Evolutionary conservation across 2,329 filamentous ascomycete genomes (phyloP).

Genomic region (Fusarium proliferatum): DNA sequence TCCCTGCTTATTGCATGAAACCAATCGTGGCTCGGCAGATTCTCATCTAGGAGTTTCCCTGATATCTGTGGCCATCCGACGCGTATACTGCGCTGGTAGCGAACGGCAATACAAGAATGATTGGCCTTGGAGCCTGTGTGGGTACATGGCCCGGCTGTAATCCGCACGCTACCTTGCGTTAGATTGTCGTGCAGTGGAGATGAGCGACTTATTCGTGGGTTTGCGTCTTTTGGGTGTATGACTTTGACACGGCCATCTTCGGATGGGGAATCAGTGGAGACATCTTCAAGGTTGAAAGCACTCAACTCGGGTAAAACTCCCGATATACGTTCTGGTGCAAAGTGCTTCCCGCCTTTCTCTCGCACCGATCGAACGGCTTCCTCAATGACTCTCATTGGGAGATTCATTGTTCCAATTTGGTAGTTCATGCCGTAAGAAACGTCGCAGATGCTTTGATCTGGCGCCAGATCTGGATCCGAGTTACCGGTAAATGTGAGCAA

Average conservation of each 20-base stretch:
- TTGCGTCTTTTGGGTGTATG: background rate
- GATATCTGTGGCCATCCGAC: background rate
- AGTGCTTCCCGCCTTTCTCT: background rate
- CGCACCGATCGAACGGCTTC: background rate
- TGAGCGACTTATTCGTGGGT: background rate
- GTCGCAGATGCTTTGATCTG: background rate
- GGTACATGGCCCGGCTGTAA: background rate
- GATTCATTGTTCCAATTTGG: background rate
- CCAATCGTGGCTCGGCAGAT: background rate
- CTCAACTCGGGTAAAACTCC: background rate
- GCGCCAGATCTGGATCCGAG: background rate
- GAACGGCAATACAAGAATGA: background rate
- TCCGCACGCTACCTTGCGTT: background rate
- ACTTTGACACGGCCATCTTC: background rate
- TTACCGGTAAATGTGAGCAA: background rate
- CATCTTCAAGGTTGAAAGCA: background rate
- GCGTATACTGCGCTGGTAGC: background rate
- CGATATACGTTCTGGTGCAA: background rate
- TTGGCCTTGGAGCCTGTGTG: fast-evolving
- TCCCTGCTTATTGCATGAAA: background rate
- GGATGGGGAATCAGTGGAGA: background rate
- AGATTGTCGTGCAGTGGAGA: background rate
- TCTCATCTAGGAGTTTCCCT: background rate
- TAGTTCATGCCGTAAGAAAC: background rate
- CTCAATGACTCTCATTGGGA: fast-evolving